Base-by-base conservation (phyloP, 495 filamentous ascomycete species). In the Hypomontagnella submonticulosa region DNA sequence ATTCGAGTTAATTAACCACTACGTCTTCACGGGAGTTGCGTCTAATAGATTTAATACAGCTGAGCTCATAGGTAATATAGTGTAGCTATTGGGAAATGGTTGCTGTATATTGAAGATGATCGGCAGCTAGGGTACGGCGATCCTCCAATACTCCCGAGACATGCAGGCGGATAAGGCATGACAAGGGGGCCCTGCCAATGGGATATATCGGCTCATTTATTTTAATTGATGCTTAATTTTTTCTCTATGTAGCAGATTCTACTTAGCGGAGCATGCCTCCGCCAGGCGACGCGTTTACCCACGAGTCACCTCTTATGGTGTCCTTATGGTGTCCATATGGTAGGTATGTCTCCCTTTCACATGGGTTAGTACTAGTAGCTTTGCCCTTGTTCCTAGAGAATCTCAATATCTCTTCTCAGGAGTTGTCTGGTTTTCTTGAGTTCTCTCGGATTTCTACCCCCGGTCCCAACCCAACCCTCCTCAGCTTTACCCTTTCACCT, bases 131-230 rank as follows among this genome's bases (percentile, higher is more conserved):
- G 64, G 57, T 43, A 55, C 40, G 60, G 32, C 44, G 66, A 69
- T 63, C 66, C 55, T 44, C 55, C 66, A 64, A 69, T 69, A 69
- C 66, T 69, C 66, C 66, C 66, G 66, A 69, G 60, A 69, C 66
- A 40, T 69, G 66, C 61, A 64, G 44, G 42, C 66, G 66, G 66
- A 69, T 69, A 69, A 69, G 66, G 66, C 55, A 63, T 50, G 60
- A 64, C 59, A 51, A 50, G 66, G 60, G 43, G 54, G n/a, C 18
- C 66, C 66, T 69, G 60, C 66, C 66, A 64, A 69, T 64, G 44
- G 66, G 60, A 16, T 66, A 70, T 70, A 70, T 54, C 57, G 40
- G 57, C 40, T 71, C 61, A 62, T 67, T 59, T 67, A 69, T 63
- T 62, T 61, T 67, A 43, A 63, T 70, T 70, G 71, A 71, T 70